phyloP scores from a whole-genome alignment of 164 flowering plant species.

The Vitis vinifera region ASM3070453v1 NC_081806.1:6099501-6100000 shows the following conservation, averaged over 20 bases:
- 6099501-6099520: neutral
- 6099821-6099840: too few relatives aligned
- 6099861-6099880: too few relatives aligned
- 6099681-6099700: neutral
- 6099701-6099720: neutral
- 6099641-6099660: neutral
- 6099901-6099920: too few relatives aligned
- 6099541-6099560: neutral
- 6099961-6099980: too few relatives aligned
- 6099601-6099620: constrained; percentile 13
- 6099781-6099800: too few relatives aligned
- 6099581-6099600: neutral
- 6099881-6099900: too few relatives aligned
- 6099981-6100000: too few relatives aligned
- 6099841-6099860: too few relatives aligned
- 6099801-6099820: neutral
- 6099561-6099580: neutral
- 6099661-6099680: neutral
- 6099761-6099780: constrained; percentile 10
- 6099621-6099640: constrained; percentile 6
- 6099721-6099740: neutral
- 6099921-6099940: too few relatives aligned
- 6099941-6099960: too few relatives aligned
- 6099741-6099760: constrained; percentile 11
- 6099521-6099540: neutral